Evolutionary conservation across 352 stramenopile species (phyloP), one percentile per base, ranked within the genome.

Genomic region (Phytophthora citrophthora): DNA sequence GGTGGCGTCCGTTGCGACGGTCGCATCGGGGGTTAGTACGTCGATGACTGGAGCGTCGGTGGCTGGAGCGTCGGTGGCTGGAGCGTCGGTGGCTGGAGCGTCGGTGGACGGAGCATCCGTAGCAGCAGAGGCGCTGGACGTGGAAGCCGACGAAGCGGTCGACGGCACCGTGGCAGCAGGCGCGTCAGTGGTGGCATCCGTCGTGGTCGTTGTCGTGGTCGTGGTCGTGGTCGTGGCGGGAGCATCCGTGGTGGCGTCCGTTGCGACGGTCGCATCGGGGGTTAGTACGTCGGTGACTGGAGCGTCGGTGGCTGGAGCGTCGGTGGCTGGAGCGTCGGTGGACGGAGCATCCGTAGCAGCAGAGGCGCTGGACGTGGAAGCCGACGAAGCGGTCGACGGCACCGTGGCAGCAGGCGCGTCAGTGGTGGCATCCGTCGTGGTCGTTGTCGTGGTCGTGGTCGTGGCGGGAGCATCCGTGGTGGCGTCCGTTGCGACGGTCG

Each of bases 121-220:
- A n/a, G 18, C 18, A 16, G 34, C 20, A n/a, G 32, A 44, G 9
- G 34, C 24, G 32, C 39, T 39, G 23, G 39, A 13, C 24, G 26
- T 18, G 6, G 52, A 40, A 29, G 27, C 29, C 0, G 48, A 18
- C 12, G 52, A 46, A 9, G 15, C 16, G 16, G 12, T 10, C 40
- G 40, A 9, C n/a, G 40, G 27, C 27, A 13, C 27, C 11, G 51
- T 50, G 32, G 13, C 32, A n/a, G 8, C 32, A n/a, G 49, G 51
- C 1, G 9, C 11, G 40, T 61, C 32, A 8, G 54, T 61, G 7
- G 43, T n/a, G 5, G 16, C 43, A 45, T 53, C 43, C 26, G 53
- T 3, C 4, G 29, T 16, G 10, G 18, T 10, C 12, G 43, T n/a
- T n/a, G n/a, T 36, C 18, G 18, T 20, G 18, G 18, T 20, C 1